Percentiles rank a stretch among this genome's conserved stretches.
Evolutionary conservation across 2,329 filamentous ascomycete species (phyloP).

Genomic region (Sclerotinia subarctica): DNA sequence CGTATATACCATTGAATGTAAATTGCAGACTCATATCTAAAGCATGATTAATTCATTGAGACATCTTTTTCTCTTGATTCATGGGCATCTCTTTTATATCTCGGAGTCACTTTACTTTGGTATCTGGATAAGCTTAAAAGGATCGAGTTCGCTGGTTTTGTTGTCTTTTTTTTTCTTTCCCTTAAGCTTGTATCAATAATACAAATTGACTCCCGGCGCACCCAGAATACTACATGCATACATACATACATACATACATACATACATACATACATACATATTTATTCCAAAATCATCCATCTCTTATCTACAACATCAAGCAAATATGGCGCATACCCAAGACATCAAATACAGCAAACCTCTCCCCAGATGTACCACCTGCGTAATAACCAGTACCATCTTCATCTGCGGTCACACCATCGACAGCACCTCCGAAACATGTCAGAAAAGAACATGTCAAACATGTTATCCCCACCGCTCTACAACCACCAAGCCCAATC

Average conservation of each 20-base stretch:
- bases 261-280: too few species aligned
- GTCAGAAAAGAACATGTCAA: too few species aligned
- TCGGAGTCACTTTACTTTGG: neutral
- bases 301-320: too few species aligned
- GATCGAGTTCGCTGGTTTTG: neutral
- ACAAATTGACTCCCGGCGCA: neutral
- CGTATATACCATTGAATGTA: neutral
- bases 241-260: too few species aligned
- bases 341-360: neutral
- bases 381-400: fast-evolving
- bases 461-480: too few species aligned
- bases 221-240: too few species aligned
- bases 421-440: neutral
- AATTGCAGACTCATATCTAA: neutral
- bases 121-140: neutral
- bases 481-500: too few species aligned
- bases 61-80: neutral
- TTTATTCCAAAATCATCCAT: too few species aligned
- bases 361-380: neutral
- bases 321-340: too few species aligned
- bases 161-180: too few species aligned
- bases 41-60: fast-evolving
- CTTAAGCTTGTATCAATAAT: neutral
- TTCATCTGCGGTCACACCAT: neutral
- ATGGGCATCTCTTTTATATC: neutral